phyloP scores from a whole-genome alignment of 352 stramenopile species.

The Halophytophthora batemanensis region DNA sequence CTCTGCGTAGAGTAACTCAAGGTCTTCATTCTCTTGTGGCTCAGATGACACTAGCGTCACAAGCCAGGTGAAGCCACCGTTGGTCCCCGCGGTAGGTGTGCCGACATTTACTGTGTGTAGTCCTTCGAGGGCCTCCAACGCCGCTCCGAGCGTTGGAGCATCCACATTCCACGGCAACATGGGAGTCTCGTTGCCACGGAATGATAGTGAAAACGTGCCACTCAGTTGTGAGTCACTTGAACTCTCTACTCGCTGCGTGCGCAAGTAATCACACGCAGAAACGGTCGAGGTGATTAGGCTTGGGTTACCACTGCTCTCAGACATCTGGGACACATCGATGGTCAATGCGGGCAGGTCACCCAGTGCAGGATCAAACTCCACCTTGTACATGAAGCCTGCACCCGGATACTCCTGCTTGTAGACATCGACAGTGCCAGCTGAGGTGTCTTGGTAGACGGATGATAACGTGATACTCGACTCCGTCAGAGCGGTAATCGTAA shows the following conservation, averaged over 20 bases:
- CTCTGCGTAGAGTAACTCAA: conserved; percentile 78
- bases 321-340: conserved; percentile 39
- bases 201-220: conserved; percentile 85
- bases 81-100: conserved; percentile 22
- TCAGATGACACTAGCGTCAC: conserved; percentile 85
- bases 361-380: conserved; percentile 73
- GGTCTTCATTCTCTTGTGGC: conserved; percentile 22
- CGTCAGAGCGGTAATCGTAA: conserved; percentile 72
- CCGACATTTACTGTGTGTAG: conserved; percentile 77
- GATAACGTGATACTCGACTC: conserved; percentile 81
- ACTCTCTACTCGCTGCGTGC: conserved; percentile 72
- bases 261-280: conserved; percentile 82
- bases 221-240: conserved; percentile 49
- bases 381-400: conserved; percentile 63
- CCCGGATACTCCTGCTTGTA: conserved; percentile 75
- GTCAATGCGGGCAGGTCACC: conserved; percentile 56
- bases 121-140: conserved; percentile 62
- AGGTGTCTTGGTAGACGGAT: conserved; percentile 73
- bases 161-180: conserved; percentile 73
- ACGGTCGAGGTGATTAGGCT: conserved; percentile 43
- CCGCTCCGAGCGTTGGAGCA: conserved; percentile 39
- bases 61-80: conserved; percentile 72
- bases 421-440: conserved; percentile 47
- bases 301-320: conserved; percentile 25
- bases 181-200: conserved; percentile 59